phyloP scores from a whole-genome alignment of 208 protist genomes.

The Balamuthia mandrillaris region DNA sequence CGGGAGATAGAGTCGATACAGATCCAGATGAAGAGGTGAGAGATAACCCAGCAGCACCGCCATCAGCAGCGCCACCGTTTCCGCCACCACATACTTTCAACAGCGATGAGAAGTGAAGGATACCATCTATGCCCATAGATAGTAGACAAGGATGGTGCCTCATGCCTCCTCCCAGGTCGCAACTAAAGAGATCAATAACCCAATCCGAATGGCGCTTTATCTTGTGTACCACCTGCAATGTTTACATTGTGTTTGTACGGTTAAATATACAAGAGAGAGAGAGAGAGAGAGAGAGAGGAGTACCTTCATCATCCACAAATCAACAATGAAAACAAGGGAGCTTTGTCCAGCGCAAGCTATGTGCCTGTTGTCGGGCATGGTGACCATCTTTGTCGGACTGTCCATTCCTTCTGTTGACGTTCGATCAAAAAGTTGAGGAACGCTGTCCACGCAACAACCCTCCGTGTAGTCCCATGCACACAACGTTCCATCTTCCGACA shows the following conservation, averaged over 20 bases:
- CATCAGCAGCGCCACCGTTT: too few species aligned
- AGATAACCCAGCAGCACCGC: too few species aligned
- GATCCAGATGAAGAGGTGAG: too few species aligned
- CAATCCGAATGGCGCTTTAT: background rate
- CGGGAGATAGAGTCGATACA: too few species aligned
- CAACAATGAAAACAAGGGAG: background rate
- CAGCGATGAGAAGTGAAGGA: constrained; percentile 6
- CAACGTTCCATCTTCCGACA: background rate
- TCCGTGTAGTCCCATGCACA: background rate
- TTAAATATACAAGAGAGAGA: background rate
- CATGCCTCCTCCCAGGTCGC: constrained; percentile 1
- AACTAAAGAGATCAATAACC: background rate
- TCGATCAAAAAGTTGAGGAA: background rate
- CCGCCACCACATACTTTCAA: too few species aligned
- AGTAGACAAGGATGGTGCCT: constrained; percentile 3
- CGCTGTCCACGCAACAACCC: background rate
- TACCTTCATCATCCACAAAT: constrained; percentile 24
- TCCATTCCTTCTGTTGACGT: too few species aligned
- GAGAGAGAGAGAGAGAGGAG: background rate
- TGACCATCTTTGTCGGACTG: background rate
- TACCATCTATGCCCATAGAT: background rate
- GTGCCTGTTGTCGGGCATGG: background rate
- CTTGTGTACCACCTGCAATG: constrained; percentile 8
- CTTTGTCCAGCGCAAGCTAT: constrained; percentile 5
- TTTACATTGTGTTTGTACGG: background rate